Conservation (phyloP, 2,329 filamentous ascomycete genomes). For the Chaetomium olivaceum region DNA sequence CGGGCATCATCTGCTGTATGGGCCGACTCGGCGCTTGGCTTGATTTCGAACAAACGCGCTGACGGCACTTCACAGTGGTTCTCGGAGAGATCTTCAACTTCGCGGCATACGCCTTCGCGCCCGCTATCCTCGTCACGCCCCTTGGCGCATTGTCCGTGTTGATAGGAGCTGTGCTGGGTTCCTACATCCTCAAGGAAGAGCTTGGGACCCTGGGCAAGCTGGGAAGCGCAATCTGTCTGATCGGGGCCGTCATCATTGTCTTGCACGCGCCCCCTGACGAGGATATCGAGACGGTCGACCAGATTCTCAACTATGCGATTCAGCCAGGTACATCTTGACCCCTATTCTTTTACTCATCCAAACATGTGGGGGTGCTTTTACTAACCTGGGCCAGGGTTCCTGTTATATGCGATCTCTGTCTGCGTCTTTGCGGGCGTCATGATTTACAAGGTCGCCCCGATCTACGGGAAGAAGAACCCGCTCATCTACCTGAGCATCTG, state of each 20-base stretch:
- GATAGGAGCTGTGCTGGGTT: slow-evolving; percentile 90
- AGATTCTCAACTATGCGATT: slow-evolving; percentile 87
- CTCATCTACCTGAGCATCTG: slow-evolving; percentile 97
- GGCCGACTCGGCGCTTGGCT: slow-evolving; percentile 18
- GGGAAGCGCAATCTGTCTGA: slow-evolving; percentile 92
- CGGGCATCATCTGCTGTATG: slow-evolving; percentile 84
- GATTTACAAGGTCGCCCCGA: slow-evolving; percentile 92
- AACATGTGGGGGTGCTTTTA: background rate
- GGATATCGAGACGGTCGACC: slow-evolving; percentile 85
- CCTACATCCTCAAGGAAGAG: slow-evolving; percentile 90
- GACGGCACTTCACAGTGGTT: slow-evolving; percentile 62
- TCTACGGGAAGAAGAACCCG: slow-evolving; percentile 91
- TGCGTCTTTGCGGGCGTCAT: slow-evolving; percentile 83
- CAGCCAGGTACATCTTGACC: slow-evolving; percentile 70
- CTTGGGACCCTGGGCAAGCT: slow-evolving; percentile 89
- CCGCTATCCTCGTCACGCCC: slow-evolving; percentile 96
- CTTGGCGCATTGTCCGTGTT: slow-evolving; percentile 91
- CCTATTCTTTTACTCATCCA: background rate
- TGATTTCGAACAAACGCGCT: slow-evolving; percentile 12
- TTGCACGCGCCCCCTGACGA: slow-evolving; percentile 94
- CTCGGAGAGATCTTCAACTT: slow-evolving; percentile 96
- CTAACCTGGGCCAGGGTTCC: slow-evolving; percentile 64
- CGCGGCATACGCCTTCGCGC: slow-evolving; percentile 95
- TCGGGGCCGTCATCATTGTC: slow-evolving; percentile 96
- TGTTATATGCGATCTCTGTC: slow-evolving; percentile 80